These are phyloP conservation scores for Phytophthora brassicae DNA, from an alignment of 352 stramenopile species.

Conservation along the genomic window DNA sequence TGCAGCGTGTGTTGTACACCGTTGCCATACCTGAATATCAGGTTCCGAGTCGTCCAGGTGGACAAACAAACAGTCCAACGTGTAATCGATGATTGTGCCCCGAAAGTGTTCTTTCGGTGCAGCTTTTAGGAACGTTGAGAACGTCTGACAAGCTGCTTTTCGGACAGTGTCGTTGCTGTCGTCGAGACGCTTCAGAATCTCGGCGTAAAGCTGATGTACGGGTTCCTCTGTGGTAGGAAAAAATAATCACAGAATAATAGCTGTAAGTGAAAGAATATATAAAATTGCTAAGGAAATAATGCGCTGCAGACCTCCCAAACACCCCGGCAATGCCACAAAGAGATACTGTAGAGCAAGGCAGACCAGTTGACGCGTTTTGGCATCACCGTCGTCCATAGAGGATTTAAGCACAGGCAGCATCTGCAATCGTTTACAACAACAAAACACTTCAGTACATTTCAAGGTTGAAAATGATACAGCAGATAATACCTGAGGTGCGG, in stretches of 20 bases:
- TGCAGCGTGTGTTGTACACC: not conserved
- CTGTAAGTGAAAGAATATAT: not conserved
- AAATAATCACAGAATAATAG: conserved; percentile 7
- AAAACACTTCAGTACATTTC: too few relatives aligned
- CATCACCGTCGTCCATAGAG: conserved; percentile 86
- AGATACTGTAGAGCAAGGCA: conserved; percentile 89
- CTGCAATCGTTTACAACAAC: conserved; percentile 26
- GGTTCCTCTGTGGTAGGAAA: conserved; percentile 71
- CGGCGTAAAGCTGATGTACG: conserved; percentile 89
- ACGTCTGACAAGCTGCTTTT: conserved; percentile 85
- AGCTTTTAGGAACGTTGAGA: conserved; percentile 83
- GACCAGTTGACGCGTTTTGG: conserved; percentile 87
- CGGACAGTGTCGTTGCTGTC: conserved; percentile 91
- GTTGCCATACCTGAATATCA: conserved; percentile 70
- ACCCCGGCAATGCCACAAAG: conserved; percentile 78
- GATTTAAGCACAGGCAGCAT: conserved; percentile 90
- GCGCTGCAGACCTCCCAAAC: conserved; percentile 55
- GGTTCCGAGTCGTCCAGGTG: conserved; percentile 89
- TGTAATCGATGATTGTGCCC: conserved; percentile 91
- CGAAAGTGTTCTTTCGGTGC: conserved; percentile 84
- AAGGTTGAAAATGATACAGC: not conserved
- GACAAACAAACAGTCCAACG: conserved; percentile 90
- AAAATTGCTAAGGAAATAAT: not conserved
- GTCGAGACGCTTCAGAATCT: conserved; percentile 92
- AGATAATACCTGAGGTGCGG: conserved; percentile 58